Base-by-base conservation (phyloP, 2,329 filamentous ascomycete species). In the Nemania abortiva region DNA sequence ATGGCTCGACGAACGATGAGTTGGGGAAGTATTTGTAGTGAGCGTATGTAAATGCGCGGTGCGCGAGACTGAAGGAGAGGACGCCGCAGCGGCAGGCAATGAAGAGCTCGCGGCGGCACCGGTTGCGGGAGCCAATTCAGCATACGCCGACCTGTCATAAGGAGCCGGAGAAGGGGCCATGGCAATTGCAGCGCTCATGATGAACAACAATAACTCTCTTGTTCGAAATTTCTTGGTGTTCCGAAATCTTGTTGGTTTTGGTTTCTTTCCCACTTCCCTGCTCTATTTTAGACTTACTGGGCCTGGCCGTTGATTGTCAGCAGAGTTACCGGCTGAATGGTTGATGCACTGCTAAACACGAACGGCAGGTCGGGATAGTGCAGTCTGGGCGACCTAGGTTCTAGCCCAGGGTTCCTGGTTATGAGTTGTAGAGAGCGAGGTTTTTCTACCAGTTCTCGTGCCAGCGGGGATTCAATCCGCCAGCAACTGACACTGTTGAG, bases 101-200 rank as follows among this genome's bases (percentile, higher is more conserved):
- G 69, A 70, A 55, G 73, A 70, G 62, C 79, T 75, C 63, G 79
- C 74, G 69, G 74, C 70, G 65, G 74, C 45, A 70, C 74, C 65
- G 82, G 81, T 72, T 82, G 81, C 71, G 85, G 79, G 74, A 86
- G 87, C 72, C 85, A 84, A 74, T 62, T 79, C 78, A 76, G 85
- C 81, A 74, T 87, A 88, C n/a, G 85, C 83, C 68, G 87, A 82
- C 79, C 88, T 84, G 79, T 91, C 89, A 79, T 90, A 88, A 74
- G 88, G 89, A 81, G 88, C 89, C 77, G 89, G 89, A 79, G 89
- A 90, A 73, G 89, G 88, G 78, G 87, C 89, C 89, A 91, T 90
- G 77, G 89, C 88, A 79, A 91, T 87, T 81, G 88, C 88, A 79
- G 89, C 85, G 84, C 88, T 91, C 89, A 91, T 91, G 79, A 75